Evolutionary conservation across 768 basidiomycete species (phyloP).

Genomic region (Amanita subjunquillea): DNA sequence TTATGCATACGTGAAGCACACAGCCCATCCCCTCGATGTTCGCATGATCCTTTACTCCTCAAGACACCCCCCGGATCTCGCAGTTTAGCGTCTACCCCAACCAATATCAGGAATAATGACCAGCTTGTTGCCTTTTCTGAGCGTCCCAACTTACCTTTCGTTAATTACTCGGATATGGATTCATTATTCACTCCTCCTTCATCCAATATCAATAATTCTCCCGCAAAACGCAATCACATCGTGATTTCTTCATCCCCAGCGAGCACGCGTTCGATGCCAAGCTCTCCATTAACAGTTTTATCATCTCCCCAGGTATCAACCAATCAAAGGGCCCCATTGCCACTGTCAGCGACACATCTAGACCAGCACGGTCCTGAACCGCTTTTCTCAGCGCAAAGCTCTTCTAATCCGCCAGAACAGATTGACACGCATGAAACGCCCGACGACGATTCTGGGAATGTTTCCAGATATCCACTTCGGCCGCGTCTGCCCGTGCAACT

Average conservation of each 20-base stretch:
- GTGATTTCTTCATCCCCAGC: neutral
- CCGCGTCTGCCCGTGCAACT: slow-evolving; percentile 43
- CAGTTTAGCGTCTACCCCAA: neutral
- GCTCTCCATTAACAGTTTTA: neutral
- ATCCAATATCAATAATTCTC: no score
- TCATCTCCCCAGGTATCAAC: neutral
- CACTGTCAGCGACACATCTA: neutral
- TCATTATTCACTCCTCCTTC: neutral
- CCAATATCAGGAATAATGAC: neutral
- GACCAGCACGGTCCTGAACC: neutral
- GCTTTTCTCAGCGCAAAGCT: neutral
- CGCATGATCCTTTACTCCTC: slow-evolving; percentile 2
- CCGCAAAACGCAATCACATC: neutral
- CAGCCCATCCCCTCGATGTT: neutral
- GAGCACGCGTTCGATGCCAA: neutral
- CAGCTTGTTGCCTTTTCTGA: neutral
- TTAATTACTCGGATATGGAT: neutral
- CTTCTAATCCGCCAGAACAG: slow-evolving; percentile 2
- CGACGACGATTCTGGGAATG: slow-evolving; percentile 7
- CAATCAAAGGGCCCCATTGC: neutral
- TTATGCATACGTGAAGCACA: neutral
- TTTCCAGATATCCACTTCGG: slow-evolving; percentile 44
- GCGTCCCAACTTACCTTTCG: neutral
- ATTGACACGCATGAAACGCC: slow-evolving; percentile 1
- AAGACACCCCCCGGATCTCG: neutral